Percentiles rank a stretch among this genome's conserved stretches.
Evolutionary conservation across 768 basidiomycete genomes (phyloP).

Genomic region (Floccularia luteovirens): DNA sequence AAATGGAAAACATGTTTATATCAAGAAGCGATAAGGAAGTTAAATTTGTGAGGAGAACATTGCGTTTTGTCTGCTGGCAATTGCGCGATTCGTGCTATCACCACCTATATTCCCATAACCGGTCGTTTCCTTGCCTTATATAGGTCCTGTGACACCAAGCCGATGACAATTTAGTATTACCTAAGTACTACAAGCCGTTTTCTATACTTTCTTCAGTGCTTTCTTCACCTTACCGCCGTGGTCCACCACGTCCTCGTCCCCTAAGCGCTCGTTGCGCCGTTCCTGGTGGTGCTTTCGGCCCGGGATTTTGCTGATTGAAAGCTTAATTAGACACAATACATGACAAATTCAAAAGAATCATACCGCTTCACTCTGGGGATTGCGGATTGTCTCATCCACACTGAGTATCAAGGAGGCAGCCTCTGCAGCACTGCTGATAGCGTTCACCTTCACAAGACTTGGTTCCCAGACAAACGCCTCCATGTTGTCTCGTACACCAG

Average conservation of each 20-base stretch:
- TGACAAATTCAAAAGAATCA: conserved; percentile 17
- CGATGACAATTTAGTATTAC: neutral
- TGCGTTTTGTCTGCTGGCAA: conserved; percentile 12
- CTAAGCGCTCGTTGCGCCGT: conserved; percentile 79
- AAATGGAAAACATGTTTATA: neutral
- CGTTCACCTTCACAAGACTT: conserved; percentile 90
- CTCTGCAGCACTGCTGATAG: conserved; percentile 91
- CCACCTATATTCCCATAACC: conserved; percentile 8
- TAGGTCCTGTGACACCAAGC: neutral
- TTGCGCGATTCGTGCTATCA: conserved; percentile 13
- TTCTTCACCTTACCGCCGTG: conserved; percentile 43
- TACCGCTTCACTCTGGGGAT: conserved; percentile 91
- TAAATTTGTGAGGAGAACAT: conserved; percentile 4
- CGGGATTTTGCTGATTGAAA: conserved; percentile 54
- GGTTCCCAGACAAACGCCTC: conserved; percentile 99
- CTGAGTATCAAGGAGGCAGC: conserved; percentile 94
- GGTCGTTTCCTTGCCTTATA: conserved; percentile 10
- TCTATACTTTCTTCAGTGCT: neutral
- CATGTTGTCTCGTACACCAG: conserved; percentile 93
- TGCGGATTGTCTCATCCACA: conserved; percentile 95
- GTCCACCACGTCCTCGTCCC: conserved; percentile 81
- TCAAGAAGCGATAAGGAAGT: neutral
- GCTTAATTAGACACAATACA: conserved; percentile 11
- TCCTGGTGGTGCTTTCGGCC: conserved; percentile 92
- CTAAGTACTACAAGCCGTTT: neutral